phyloP scores from a whole-genome alignment of 2,329 filamentous ascomycete species.

The Colletotrichum destructivum region DNA sequence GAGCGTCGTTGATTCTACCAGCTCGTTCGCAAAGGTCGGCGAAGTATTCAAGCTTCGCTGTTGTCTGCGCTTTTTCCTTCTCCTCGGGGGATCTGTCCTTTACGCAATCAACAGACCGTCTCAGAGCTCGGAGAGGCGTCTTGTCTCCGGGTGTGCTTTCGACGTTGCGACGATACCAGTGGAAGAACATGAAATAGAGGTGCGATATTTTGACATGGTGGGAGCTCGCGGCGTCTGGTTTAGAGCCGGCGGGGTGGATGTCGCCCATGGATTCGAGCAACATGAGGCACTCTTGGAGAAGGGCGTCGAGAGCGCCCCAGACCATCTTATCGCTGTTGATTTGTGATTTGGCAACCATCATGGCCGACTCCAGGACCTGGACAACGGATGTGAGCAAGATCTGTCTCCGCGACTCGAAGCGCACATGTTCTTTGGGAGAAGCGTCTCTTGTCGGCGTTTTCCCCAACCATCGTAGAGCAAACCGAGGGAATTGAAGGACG shows the following conservation, averaged over 20 bases:
- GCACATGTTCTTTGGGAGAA: slow-evolving; percentile 70
- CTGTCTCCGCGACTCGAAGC: slow-evolving; percentile 74
- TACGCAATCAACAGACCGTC: slow-evolving; percentile 75
- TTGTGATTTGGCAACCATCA: slow-evolving; percentile 69
- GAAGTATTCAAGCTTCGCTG: slow-evolving; percentile 77
- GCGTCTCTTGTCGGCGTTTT: slow-evolving; percentile 67
- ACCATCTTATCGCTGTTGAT: slow-evolving; percentile 62
- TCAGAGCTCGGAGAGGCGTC: slow-evolving; percentile 69
- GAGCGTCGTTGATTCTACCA: slow-evolving; percentile 70
- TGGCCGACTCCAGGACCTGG: slow-evolving; percentile 72
- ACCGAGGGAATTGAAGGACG: slow-evolving; percentile 71
- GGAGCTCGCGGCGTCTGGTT: slow-evolving; percentile 52
- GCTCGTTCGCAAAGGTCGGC: slow-evolving; percentile 71
- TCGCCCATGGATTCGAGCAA: slow-evolving; percentile 69
- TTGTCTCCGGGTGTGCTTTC: slow-evolving; percentile 57
- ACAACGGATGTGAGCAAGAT: slow-evolving; percentile 66
- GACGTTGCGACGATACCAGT: slow-evolving; percentile 48
- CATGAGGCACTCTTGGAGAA: slow-evolving; percentile 69
- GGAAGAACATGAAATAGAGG: slow-evolving; percentile 74
- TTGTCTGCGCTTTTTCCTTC: slow-evolving; percentile 71
- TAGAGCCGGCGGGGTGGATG: slow-evolving; percentile 45
- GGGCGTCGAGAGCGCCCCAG: slow-evolving; percentile 71
- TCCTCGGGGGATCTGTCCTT: slow-evolving; percentile 68
- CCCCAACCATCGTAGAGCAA: slow-evolving; percentile 74
- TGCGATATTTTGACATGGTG: slow-evolving; percentile 79